phyloP scores from a whole-genome alignment of 2,329 filamentous ascomycete species.

The Diplocarpon rosae region DNA sequence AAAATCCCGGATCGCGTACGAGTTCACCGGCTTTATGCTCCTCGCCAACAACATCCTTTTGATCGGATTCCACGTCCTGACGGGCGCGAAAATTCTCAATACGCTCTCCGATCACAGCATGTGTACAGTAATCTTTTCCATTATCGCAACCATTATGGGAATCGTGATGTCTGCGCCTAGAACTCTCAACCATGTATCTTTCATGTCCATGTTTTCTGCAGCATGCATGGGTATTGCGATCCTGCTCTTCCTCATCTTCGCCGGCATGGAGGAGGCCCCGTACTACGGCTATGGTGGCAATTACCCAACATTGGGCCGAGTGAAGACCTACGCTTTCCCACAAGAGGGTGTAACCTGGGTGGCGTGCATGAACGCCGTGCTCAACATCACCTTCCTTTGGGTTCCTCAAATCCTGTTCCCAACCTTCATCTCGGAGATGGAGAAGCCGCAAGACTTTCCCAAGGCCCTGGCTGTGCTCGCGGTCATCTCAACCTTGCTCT shows the following conservation, averaged over 20 bases:
- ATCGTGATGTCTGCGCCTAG: constrained; percentile 35
- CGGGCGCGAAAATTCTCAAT: constrained; percentile 38
- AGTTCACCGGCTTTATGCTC: constrained; percentile 36
- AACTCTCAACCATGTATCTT: constrained; percentile 36
- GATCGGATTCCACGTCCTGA: constrained; percentile 39
- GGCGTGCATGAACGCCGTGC: constrained; percentile 37
- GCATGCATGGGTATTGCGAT: constrained; percentile 38
- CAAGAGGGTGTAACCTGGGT: constrained; percentile 36
- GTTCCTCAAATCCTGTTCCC: constrained; percentile 41
- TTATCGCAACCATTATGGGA: constrained; percentile 36
- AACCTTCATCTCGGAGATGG: constrained; percentile 40
- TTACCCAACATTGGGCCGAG: constrained; percentile 33
- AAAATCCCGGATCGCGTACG: constrained; percentile 33
- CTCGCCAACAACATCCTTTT: constrained; percentile 41
- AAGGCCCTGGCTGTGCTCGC: constrained; percentile 37
- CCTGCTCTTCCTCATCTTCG: constrained; percentile 38
- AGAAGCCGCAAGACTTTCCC: constrained; percentile 38
- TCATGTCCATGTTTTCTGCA: constrained; percentile 36
- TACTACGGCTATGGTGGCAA: constrained; percentile 35
- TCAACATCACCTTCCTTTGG: constrained; percentile 40
- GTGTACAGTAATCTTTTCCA: constrained; percentile 38
- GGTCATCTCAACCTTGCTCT: constrained; percentile 34
- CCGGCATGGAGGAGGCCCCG: constrained; percentile 35
- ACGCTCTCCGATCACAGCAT: constrained; percentile 37
- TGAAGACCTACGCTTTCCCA: constrained; percentile 38